Base-by-base conservation (phyloP, 306 rosid genomes). In the Spatholobus suberectus region DNA sequence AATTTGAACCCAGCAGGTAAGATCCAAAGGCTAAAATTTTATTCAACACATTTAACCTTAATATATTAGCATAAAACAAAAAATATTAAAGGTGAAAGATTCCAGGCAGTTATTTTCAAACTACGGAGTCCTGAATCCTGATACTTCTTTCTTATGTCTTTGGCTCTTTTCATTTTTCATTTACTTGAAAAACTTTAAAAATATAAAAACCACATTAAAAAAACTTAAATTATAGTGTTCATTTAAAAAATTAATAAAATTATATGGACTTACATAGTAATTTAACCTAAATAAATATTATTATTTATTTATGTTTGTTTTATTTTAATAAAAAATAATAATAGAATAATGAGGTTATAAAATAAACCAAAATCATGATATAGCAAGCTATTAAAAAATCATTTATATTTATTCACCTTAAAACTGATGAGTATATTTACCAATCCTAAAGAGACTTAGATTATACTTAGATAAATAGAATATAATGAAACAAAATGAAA, bases 11-110 rank as follows among this genome's bases (percentile, higher is more conserved):
- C 14, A 27, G 24, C 1, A 34, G 24, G 1, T 2, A 32, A 15
- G 70, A 63, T 63, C 38, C 70, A 32, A 63, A 5, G 44, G 46
- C 73, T 37, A 8, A 67, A 4, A 68, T 68, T 40, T 69, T 69
- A 40, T 69, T 69, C 35, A 69, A 13, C 74, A 20, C 54, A 69
- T 69, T 21, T 69, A 20, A 3, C 54, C 34, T 27, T 20, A 41
- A 41, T 41, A 2, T 69, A 9, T 69, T 2, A 69, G 41, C 74
- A 41, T 69, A 69, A 67, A 67, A 67, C 27, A 67, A 37, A 67
- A 35, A 27, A 13, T 18, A 20, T 35, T 18, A 37, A 67, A 18
- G 49, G 73, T n/a, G 29, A 35, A 26, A 18, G 17, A 37, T 35
- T 32, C 5, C 2, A 14, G 18, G 17, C 7, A 4, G 49, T 67